These are phyloP conservation scores for Marasmius fiardii DNA, from an alignment of 1,284 basidiomycete genomes.

Conservation along the genomic window DNA sequence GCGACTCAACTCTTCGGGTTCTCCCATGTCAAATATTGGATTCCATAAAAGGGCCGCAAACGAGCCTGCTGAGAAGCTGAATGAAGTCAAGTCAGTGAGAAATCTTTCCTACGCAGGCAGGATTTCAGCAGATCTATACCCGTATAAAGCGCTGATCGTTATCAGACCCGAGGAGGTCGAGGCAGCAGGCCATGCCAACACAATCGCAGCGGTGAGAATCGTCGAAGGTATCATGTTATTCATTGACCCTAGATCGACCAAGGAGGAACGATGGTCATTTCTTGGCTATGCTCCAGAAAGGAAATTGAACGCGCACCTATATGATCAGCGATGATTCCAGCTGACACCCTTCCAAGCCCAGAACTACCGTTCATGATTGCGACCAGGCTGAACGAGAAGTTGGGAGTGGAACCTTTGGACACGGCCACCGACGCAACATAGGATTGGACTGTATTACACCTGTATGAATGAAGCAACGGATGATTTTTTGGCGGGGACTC, in stretches of 20 bases:
- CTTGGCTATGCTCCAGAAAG: neutral
- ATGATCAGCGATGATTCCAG: neutral
- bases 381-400: neutral
- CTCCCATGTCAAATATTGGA: neutral
- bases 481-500: neutral
- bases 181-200: neutral
- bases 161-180: neutral
- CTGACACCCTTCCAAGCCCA: neutral
- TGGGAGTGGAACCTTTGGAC: neutral
- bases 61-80: neutral
- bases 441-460: neutral
- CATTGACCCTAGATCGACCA: neutral
- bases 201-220: neutral
- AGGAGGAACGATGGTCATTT: neutral
- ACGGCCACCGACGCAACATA: neutral
- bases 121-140: neutral
- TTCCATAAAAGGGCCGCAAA: neutral
- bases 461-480: neutral
- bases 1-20: neutral
- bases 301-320: neutral
- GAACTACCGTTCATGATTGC: slow-evolving; percentile 2
- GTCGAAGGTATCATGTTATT: slow-evolving; percentile 2
- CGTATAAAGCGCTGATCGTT: neutral
- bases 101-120: neutral
- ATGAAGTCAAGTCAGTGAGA: neutral